phyloP scores from a whole-genome alignment of 768 basidiomycete species.

The Tephrocybe sp. region DNA sequence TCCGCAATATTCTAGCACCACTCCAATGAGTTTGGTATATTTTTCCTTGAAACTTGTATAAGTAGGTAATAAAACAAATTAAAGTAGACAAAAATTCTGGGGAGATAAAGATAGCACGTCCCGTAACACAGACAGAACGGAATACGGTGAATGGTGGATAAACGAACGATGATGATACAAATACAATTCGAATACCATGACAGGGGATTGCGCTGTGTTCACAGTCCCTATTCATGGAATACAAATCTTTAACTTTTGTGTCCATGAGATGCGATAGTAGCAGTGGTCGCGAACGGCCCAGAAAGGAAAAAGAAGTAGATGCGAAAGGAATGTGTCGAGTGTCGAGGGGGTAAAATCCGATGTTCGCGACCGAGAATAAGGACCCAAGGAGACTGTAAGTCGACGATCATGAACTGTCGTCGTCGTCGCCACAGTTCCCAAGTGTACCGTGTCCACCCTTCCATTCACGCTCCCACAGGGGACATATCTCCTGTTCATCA shows the following conservation, averaged over 20 bases:
- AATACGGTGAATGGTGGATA: background rate
- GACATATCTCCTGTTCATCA: slow-evolving; percentile 19
- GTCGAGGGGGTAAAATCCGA: background rate
- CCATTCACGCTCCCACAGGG: slow-evolving; percentile 85
- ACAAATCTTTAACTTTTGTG: background rate
- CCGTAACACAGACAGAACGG: slow-evolving; percentile 1
- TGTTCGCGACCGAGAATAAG: background rate
- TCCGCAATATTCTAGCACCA: background rate
- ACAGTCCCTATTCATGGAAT: slow-evolving; percentile 2
- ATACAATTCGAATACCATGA: slow-evolving; percentile 9
- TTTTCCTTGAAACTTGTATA: slow-evolving; percentile 6
- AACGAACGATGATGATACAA: slow-evolving; percentile 13
- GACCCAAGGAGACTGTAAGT: background rate
- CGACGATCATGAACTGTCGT: slow-evolving; percentile 24
- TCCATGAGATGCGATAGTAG: background rate
- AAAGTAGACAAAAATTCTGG: background rate
- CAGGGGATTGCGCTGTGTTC: background rate
- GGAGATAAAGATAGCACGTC: slow-evolving; percentile 12
- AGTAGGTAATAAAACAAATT: background rate
- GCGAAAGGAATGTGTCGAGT: background rate
- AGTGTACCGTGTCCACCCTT: slow-evolving; percentile 64
- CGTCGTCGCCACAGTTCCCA: slow-evolving; percentile 47
- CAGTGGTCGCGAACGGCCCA: background rate
- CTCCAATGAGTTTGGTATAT: background rate
- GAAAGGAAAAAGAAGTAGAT: background rate